Percentiles rank a stretch among this genome's conserved stretches.
These are phyloP conservation scores for Sclerotinia borealis DNA, from an alignment of 2,329 filamentous ascomycete species.

Conservation along the genomic window DNA sequence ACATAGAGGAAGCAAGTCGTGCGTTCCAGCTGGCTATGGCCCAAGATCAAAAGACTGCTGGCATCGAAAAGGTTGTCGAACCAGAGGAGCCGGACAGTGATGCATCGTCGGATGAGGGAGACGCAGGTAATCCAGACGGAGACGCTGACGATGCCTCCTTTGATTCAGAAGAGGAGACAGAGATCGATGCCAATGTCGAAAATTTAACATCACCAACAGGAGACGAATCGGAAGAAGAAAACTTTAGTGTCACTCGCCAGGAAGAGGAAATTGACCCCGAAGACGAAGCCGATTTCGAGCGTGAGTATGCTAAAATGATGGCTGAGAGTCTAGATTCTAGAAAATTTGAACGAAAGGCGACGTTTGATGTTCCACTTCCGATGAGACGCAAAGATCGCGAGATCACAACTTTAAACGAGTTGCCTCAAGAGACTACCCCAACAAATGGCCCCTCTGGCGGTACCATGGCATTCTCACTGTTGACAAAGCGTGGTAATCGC, in stretches of 20 bases:
- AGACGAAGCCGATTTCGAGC: constrained; percentile 93
- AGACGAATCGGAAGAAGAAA: constrained; percentile 70
- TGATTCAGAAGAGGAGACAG: constrained; percentile 47
- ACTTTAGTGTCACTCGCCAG: constrained; percentile 84
- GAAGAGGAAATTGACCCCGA: constrained; percentile 89
- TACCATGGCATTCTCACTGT: constrained; percentile 94
- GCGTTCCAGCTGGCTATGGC: constrained; percentile 83
- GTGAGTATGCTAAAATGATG: constrained; percentile 98
- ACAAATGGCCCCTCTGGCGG: constrained; percentile 34
- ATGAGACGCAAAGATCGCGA: constrained; percentile 70
- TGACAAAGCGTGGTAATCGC: constrained; percentile 93
- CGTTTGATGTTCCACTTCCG: constrained; percentile 96
- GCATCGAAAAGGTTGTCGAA: constrained; percentile 62
- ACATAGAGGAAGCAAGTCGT: constrained; percentile 74
- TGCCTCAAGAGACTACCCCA: constrained; percentile 37
- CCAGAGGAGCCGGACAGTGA: constrained; percentile 66
- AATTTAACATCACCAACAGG: constrained; percentile 46
- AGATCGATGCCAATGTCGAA: constrained; percentile 44
- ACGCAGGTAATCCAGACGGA: constrained; percentile 50
- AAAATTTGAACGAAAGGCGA: constrained; percentile 89
- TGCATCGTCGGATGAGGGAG: constrained; percentile 64
- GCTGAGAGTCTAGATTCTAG: constrained; percentile 91
- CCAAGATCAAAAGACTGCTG: constrained; percentile 78
- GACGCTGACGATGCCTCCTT: constrained; percentile 43
- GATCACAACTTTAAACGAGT: constrained; percentile 33